A percentile compares a stretch with the other conserved stretches of the same genome.
Conservation (phyloP, 208 protist species). For the Leishmania aethiopica region DNA sequence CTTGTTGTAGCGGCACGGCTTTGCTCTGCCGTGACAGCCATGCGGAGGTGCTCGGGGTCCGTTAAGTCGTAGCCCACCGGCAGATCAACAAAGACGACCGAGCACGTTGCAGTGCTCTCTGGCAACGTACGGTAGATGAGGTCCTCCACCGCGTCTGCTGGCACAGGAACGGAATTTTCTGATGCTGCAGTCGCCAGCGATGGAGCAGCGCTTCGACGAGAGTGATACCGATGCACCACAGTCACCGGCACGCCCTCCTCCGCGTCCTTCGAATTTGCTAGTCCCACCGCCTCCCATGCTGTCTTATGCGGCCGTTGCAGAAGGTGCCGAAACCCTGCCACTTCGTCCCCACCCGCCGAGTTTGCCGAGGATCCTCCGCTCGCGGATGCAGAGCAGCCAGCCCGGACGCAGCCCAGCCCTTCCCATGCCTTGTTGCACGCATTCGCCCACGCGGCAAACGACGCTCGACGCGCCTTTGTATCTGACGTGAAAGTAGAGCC, state of each 20-base stretch:
- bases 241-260: neutral
- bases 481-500: neutral
- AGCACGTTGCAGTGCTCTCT: neutral
- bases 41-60: constrained; percentile 60
- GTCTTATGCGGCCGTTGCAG: neutral
- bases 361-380: neutral
- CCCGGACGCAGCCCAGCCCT: constrained; percentile 5
- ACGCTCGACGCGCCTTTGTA: neutral
- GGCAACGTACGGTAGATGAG: neutral
- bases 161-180: no score
- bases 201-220: neutral
- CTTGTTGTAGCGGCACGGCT: constrained; percentile 20
- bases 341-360: neutral
- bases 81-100: constrained; percentile 20
- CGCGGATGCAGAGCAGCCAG: neutral
- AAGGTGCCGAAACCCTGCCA: constrained; percentile 11
- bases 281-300: neutral
- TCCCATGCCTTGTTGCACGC: constrained; percentile 13
- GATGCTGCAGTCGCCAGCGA: neutral
- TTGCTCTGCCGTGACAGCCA: constrained; percentile 43
- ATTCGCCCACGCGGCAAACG: constrained; percentile 9
- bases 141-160: neutral
- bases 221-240: constrained; percentile 9
- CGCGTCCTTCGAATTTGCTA: neutral
- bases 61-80: constrained; percentile 58